Conservation (phyloP, 73 alveolate genomes). For the Tetrahymena malaccensis region DNA sequence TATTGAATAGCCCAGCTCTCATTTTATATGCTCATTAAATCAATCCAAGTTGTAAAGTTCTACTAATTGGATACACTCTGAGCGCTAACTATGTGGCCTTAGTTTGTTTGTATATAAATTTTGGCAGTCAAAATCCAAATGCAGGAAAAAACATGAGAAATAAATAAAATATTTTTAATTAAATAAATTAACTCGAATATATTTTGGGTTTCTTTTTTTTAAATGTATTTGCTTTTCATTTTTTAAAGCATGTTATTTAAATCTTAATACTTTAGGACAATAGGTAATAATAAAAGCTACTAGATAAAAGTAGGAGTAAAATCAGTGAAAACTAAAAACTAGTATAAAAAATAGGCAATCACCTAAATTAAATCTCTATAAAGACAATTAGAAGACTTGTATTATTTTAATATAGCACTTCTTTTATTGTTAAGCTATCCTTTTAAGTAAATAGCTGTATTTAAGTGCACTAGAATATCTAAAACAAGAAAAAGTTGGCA, state of each 20-base stretch:
- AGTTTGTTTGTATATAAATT: background rate
- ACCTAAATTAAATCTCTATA: background rate
- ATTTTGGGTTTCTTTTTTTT: background rate
- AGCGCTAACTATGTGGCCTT: background rate
- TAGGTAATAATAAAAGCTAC: background rate
- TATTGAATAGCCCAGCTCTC: slow-evolving; percentile 8
- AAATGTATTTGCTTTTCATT: background rate
- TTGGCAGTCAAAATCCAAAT: slow-evolving; percentile 28
- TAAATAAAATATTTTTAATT: slow-evolving; percentile 5
- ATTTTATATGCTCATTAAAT: background rate
- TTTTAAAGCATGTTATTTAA: background rate
- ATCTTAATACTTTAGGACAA: background rate
- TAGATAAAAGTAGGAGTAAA: background rate
- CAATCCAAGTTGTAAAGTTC: slow-evolving; percentile 21
- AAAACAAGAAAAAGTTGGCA: background rate
- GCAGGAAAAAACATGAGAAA: slow-evolving; percentile 26
- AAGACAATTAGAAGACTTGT: background rate
- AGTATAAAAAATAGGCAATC: background rate
- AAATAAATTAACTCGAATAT: slow-evolving; percentile 16
- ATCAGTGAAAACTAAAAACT: background rate
- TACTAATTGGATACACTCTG: background rate
- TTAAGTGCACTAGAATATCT: background rate
- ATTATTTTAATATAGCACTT: background rate
- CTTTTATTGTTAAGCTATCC: background rate
- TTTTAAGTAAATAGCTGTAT: background rate